A percentile compares a stretch with the other conserved stretches of the same genome.
These are phyloP conservation scores for Cladosporium phlei DNA, from an alignment of 2,329 filamentous ascomycete species.

Conservation along the genomic window DNA sequence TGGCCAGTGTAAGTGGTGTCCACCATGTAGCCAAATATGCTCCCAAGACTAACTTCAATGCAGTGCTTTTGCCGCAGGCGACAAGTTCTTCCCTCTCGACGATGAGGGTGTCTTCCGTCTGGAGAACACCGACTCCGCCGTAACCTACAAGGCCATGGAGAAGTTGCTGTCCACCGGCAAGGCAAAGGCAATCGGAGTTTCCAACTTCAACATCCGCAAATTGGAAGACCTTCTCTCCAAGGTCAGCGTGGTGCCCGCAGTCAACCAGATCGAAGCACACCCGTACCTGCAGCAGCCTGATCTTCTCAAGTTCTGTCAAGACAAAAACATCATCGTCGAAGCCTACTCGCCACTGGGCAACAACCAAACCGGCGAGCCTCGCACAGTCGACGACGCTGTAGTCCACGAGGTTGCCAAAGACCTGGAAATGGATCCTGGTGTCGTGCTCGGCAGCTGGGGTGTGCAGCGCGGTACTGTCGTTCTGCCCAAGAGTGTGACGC, in stretches of 20 bases:
- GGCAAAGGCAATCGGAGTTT: slow-evolving; percentile 65
- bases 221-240: slow-evolving; percentile 50
- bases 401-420: slow-evolving; percentile 37
- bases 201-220: slow-evolving; percentile 60
- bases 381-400: slow-evolving; percentile 40
- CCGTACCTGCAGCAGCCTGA: slow-evolving; percentile 61
- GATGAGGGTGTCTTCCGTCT: slow-evolving; percentile 36
- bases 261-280: slow-evolving; percentile 55
- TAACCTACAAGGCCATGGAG: slow-evolving; percentile 19
- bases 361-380: slow-evolving; percentile 43
- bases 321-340: slow-evolving; percentile 49
- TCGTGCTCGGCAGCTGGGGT: slow-evolving; percentile 47
- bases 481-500: slow-evolving; percentile 46
- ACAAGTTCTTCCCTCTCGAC: slow-evolving; percentile 40
- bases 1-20: slow-evolving; percentile 51
- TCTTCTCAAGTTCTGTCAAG: slow-evolving; percentile 47
- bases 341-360: slow-evolving; percentile 48
- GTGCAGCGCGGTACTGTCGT: slow-evolving; percentile 44
- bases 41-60: slow-evolving; percentile 22
- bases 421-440: slow-evolving; percentile 41
- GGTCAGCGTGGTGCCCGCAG: slow-evolving; percentile 40
- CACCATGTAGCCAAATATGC: slow-evolving; percentile 40
- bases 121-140: slow-evolving; percentile 28
- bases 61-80: slow-evolving; percentile 22
- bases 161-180: slow-evolving; percentile 19